phyloP scores from a whole-genome alignment of 768 basidiomycete genomes.

The Kwoniella newhampshirensis region DNA sequence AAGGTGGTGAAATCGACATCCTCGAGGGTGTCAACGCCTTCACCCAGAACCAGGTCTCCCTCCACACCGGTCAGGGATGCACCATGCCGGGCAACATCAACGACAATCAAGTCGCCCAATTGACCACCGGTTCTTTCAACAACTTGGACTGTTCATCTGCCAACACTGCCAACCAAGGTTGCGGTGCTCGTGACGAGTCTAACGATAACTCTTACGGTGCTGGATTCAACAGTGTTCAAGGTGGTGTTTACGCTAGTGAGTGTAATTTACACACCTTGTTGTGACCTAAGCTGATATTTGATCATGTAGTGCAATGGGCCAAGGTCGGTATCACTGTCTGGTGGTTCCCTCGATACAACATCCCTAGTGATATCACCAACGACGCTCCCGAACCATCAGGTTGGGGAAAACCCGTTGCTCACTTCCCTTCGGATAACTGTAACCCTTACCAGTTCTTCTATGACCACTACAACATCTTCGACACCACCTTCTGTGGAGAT shows the following conservation, averaged over 20 bases:
- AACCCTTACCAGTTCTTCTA: constrained; percentile 76
- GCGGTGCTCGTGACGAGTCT: constrained; percentile 66
- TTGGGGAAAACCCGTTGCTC: constrained; percentile 77
- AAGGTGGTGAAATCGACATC: constrained; percentile 54
- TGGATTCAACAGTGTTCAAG: constrained; percentile 79
- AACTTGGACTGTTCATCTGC: constrained; percentile 48
- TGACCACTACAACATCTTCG: constrained; percentile 65
- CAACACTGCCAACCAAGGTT: constrained; percentile 56
- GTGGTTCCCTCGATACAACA: constrained; percentile 71
- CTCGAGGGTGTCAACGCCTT: constrained; percentile 57
- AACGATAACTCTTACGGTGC: constrained; percentile 70
- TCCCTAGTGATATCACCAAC: constrained; percentile 74
- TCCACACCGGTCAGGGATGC: constrained; percentile 55
- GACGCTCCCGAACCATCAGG: constrained; percentile 68
- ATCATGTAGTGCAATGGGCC: constrained; percentile 69
- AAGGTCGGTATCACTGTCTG: constrained; percentile 70
- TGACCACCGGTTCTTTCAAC: constrained; percentile 51
- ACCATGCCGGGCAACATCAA: constrained; percentile 39
- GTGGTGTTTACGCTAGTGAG: constrained; percentile 88
- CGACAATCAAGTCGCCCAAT: constrained; percentile 25
- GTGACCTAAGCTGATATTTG: constrained; percentile 13
- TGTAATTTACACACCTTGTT: constrained; percentile 28
- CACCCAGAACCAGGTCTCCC: constrained; percentile 55
- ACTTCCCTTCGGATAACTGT: constrained; percentile 74
- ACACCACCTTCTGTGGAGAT: constrained; percentile 62